Evolutionary conservation across 2,329 filamentous ascomycete species (phyloP), one percentile per base, ranked within the genome.

Genomic region (Hymenoscyphus albidus): DNA sequence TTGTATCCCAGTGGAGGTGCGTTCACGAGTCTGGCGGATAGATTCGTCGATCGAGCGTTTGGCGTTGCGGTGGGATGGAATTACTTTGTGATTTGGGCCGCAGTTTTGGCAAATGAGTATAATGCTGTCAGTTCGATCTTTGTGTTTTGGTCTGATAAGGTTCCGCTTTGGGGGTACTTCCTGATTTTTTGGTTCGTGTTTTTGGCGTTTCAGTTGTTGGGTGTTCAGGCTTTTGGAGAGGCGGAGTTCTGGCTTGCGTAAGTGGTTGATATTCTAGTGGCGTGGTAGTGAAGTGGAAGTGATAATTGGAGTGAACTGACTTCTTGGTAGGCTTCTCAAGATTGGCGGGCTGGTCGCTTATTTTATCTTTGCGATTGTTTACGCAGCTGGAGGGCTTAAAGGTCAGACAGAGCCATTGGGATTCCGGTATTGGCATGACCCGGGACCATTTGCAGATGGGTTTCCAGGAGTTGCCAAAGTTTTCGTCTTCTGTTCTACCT

Each of bases 131-230:
- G 83, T 59, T 87, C 83, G 70, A 88, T 91, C 64, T 78, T 90
- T 61, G 81, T 82, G 0, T 88, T 88, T 70, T 91, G 88, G 88
- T 84, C 80, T 31, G 84, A 86, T 54, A 81, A 75, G 66, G 80
- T 81, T 56, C 90, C 82, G 63, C 78, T 83, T 73, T 92, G 80
- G 88, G 88, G 80, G 66, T 93, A 82, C 73, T 91, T 92, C 65
- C 78, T 89, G 38, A 83, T 92, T n/a, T 87, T 92, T 70, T 92
- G 89, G 86, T 83, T 86, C n/a, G 77, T 86, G 0, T 90, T 93
- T 68, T 80, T 88, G 0, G 80, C 78, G 0, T 86, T 92, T 65
- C 90, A 92, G 71, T 80, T 92, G 40, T 79, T 92, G 1, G 89
- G 89, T 1, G 87, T 93, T 1, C 85, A 88, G 70, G 85, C 88